A percentile compares a stretch with the other conserved stretches of the same genome.
Evolutionary conservation across 2,329 filamentous ascomycete species (phyloP).

Genomic region (Fusarium poae): DNA sequence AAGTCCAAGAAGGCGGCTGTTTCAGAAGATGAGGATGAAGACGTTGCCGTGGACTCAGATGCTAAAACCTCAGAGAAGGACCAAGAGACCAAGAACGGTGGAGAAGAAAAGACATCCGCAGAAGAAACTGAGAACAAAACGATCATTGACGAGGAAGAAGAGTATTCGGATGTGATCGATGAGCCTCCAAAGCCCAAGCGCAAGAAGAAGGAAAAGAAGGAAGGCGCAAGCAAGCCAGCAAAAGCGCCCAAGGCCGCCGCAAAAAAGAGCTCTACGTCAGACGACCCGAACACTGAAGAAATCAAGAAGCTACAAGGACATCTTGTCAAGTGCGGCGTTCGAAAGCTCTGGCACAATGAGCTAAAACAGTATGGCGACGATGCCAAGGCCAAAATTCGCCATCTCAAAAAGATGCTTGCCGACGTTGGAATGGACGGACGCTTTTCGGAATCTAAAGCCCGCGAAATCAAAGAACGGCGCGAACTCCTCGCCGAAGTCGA

Average conservation of each 20-base stretch:
- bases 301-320: slow-evolving; percentile 91
- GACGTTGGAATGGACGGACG: slow-evolving; percentile 90
- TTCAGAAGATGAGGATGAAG: slow-evolving; percentile 48
- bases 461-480: slow-evolving; percentile 86
- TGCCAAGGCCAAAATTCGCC: slow-evolving; percentile 81
- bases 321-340: slow-evolving; percentile 89
- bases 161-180: slow-evolving; percentile 73
- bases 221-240: slow-evolving; percentile 44
- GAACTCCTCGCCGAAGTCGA: slow-evolving; percentile 89
- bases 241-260: slow-evolving; percentile 47
- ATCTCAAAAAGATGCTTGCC: slow-evolving; percentile 81
- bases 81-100: slow-evolving; percentile 5
- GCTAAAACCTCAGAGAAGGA: slow-evolving; percentile 16
- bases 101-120: slow-evolving; percentile 14
- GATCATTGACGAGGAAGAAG: slow-evolving; percentile 54
- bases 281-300: slow-evolving; percentile 77
- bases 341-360: slow-evolving; percentile 91
- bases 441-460: slow-evolving; percentile 86
- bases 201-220: slow-evolving; percentile 63
- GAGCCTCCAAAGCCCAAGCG: slow-evolving; percentile 72
- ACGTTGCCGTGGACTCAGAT: slow-evolving; percentile 29
- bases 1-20: slow-evolving; percentile 43
- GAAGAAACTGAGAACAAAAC: slow-evolving; percentile 42
- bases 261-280: slow-evolving; percentile 52
- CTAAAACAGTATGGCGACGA: slow-evolving; percentile 80